phyloP scores from a whole-genome alignment of 345 rosid genomes.

The Sonneratia caseolaris region DNA sequence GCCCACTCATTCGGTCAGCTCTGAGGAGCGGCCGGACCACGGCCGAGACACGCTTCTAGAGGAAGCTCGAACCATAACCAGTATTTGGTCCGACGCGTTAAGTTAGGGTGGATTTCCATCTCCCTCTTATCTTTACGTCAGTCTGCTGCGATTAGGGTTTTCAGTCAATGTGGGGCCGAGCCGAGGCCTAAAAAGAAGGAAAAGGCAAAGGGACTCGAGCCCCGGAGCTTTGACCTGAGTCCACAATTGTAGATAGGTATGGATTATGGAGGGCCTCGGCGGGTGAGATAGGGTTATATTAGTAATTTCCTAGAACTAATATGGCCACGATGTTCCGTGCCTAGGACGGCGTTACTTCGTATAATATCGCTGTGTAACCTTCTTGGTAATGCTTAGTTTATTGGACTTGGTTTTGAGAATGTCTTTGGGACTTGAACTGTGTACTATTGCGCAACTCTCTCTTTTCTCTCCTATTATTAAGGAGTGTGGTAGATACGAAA shows the following conservation, averaged over 20 bases:
- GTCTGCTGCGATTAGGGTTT: background rate
- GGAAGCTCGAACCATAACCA: background rate
- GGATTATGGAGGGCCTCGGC: background rate
- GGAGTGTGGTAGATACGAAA: too few species aligned
- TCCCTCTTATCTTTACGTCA: background rate
- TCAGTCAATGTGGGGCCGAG: background rate
- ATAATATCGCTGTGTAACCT: background rate
- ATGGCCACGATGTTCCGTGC: constrained; percentile 16
- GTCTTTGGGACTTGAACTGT: too few species aligned
- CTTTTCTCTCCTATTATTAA: too few species aligned
- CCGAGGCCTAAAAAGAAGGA: background rate
- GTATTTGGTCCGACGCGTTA: background rate
- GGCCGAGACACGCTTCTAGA: background rate
- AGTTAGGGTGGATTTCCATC: background rate
- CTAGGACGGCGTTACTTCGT: constrained; percentile 11
- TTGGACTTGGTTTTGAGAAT: background rate
- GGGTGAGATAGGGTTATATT: background rate
- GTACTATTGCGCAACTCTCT: too few species aligned
- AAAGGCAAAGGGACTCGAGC: constrained; percentile 22
- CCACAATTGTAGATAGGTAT: constrained; percentile 9
- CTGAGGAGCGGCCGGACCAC: constrained; percentile 5
- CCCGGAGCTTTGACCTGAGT: constrained; percentile 22
- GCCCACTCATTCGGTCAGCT: constrained; percentile 87
- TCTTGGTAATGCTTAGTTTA: background rate
- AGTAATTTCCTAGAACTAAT: background rate